Evolutionary conservation across 169 alveolate genomes (phyloP).

Genomic region (Plasmodium chabaudi): DNA sequence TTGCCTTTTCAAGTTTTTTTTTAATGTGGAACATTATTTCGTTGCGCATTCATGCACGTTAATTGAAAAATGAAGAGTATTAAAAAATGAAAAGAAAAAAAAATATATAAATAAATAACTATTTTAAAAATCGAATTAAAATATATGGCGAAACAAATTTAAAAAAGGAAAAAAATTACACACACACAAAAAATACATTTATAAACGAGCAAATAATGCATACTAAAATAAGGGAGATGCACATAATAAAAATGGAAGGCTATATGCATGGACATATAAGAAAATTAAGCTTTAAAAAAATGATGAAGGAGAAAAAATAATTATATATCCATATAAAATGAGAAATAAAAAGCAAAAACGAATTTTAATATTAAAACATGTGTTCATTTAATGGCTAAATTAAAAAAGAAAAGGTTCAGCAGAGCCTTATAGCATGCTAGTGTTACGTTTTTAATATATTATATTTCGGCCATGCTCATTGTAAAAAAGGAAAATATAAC

Average conservation of each 20-base stretch:
- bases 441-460: too few relatives aligned
- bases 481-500: too few relatives aligned
- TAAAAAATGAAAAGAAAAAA: conserved; percentile 6
- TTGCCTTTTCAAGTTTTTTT: conserved; percentile 7
- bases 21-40: conserved; percentile 6
- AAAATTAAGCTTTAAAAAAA: neutral
- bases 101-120: conserved; percentile 1
- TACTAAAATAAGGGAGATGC: conserved; percentile 1
- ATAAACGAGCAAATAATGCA: conserved; percentile 3
- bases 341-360: too few relatives aligned
- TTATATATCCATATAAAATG: too few relatives aligned
- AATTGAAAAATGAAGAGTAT: conserved; percentile 8
- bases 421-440: too few relatives aligned
- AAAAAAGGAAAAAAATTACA: neutral
- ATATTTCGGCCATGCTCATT: too few relatives aligned
- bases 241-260: conserved; percentile 6
- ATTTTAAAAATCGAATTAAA: neutral
- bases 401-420: too few relatives aligned
- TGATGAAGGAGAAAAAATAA: too few relatives aligned
- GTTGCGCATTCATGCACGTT: conserved; percentile 71
- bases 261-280: neutral
- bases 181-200: neutral
- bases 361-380: too few relatives aligned
- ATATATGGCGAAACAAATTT: too few relatives aligned
- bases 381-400: too few relatives aligned